Evolutionary conservation across 805 yeast species (phyloP).

Genomic region (Myxozyma geophila): DNA sequence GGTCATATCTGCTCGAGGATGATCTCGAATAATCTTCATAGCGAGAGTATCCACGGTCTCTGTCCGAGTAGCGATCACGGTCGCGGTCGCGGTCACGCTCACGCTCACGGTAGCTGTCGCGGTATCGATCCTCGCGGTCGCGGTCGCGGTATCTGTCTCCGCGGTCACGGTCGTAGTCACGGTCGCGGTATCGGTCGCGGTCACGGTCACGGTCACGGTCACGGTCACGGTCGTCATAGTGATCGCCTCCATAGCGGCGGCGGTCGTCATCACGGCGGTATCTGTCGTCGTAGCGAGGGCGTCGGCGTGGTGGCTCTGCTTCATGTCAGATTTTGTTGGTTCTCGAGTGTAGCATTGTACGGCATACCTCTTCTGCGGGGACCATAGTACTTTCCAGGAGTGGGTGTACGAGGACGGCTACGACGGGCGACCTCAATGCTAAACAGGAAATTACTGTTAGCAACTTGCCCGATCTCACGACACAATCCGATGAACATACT

Average conservation of each 20-base stretch:
- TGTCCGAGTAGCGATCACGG: constrained; percentile 11
- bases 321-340: background rate
- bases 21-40: constrained; percentile 17
- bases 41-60: constrained; percentile 25
- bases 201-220: constrained; percentile 29
- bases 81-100: constrained; percentile 19
- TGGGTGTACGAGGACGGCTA: constrained; percentile 47
- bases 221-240: constrained; percentile 30
- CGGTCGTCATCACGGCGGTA: constrained; percentile 31
- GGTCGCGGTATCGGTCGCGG: constrained; percentile 23
- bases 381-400: constrained; percentile 48
- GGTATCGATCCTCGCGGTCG: constrained; percentile 17
- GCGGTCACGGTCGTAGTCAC: constrained; percentile 18
- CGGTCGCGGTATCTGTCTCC: constrained; percentile 24
- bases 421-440: constrained; percentile 54
- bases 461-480: background rate
- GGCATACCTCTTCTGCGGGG: constrained; percentile 31
- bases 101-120: constrained; percentile 18
- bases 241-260: constrained; percentile 28
- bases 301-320: constrained; percentile 17
- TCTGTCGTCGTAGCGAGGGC: constrained; percentile 25
- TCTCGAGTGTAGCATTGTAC: background rate
- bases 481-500: constrained; percentile 11
- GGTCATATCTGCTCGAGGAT: constrained; percentile 11
- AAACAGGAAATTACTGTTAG: background rate